Evolutionary conservation across 176 grass and related monocot genomes (phyloP), one percentile per base, ranked within the genome.

Genomic region (Rhynchospora tenuis): DNA sequence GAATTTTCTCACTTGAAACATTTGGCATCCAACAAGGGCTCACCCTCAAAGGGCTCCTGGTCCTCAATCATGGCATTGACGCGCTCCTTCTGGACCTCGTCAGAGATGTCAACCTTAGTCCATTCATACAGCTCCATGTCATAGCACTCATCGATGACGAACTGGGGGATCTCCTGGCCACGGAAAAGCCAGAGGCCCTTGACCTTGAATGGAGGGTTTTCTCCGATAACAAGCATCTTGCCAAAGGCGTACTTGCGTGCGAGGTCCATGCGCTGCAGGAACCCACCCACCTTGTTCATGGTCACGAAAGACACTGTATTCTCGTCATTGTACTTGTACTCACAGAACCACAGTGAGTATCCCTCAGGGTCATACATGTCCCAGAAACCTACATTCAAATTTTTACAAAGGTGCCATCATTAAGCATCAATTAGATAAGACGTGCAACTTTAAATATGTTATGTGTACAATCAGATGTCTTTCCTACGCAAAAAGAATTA

Each of bases 271-370:
- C 96, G 83, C 86, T 99, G 93, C 56, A 99, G 86, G 88, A 99
- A 99, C 8, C 96, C 93, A 22, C 96, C 84, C 5, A 99, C 93
- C 86, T 99, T 99, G 88, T 99, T 99, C 81, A 99, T 6, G 28
- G 96, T 99, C 50, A 99, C 93, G 6, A 89, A 99, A 1, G 96
- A 93, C 1, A 99, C 93, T 0, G 86, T 93, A 88, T 99, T 99
- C 89, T 99, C 96, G 3, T 95, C 88, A 1, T 99, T 93, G 89
- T 99, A 99, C 54, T 95, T 99, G 89, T 99, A 99, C n/a, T 99
- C 89, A 63, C 91, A 99, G 86, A 99, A 99, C 96, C 96, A 99
- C 8, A 99, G 63, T 47, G 96, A 99, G 86, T 99, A 99, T 13
- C 96, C 96, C 78, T 99, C 96, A 13, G 96, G 86, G 65, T 99